A percentile compares a stretch with the other conserved stretches of the same genome.
Evolutionary conservation across 768 basidiomycete species (phyloP).

Genomic region (Cantharellus anzutake): DNA sequence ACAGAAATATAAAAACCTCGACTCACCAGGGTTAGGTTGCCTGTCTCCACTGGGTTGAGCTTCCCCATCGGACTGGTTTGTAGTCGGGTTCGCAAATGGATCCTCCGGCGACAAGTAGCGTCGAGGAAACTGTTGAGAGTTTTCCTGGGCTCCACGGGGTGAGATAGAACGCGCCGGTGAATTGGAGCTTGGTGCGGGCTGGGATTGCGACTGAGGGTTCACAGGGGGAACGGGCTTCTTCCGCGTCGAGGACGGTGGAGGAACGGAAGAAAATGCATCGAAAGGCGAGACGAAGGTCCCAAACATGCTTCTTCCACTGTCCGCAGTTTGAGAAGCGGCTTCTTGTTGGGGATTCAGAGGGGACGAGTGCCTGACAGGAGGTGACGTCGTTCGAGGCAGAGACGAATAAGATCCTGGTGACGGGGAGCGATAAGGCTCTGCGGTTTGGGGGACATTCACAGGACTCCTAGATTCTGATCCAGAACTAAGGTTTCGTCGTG

Average conservation of each 20-base stretch:
- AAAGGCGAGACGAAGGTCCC: slow-evolving; percentile 63
- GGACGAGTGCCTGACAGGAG: slow-evolving; percentile 6
- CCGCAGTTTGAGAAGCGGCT: slow-evolving; percentile 4
- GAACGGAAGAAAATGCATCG: slow-evolving; percentile 38
- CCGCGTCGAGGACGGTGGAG: slow-evolving; percentile 27
- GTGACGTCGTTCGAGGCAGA: slow-evolving; percentile 5
- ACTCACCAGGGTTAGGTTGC: background rate
- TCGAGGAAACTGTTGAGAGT: slow-evolving; percentile 31
- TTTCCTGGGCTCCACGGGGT: slow-evolving; percentile 24
- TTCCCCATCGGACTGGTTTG: slow-evolving; percentile 14
- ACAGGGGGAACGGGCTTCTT: slow-evolving; percentile 46
- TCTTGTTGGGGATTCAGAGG: slow-evolving; percentile 4
- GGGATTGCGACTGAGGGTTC: background rate
- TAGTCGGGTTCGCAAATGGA: slow-evolving; percentile 11
- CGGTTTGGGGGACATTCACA: background rate
- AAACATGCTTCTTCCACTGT: slow-evolving; percentile 37
- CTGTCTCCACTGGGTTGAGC: background rate
- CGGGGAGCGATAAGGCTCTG: slow-evolving; percentile 1
- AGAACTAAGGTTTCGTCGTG: background rate
- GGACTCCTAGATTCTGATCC: background rate
- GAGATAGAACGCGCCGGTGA: slow-evolving; percentile 23
- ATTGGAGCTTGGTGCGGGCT: slow-evolving; percentile 9
- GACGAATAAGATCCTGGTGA: slow-evolving; percentile 1
- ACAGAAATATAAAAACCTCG: background rate
- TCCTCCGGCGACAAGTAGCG: slow-evolving; percentile 17